Evolutionary conservation across 805 yeast genomes (phyloP).

Genomic region (Candida dajiaensis): DNA sequence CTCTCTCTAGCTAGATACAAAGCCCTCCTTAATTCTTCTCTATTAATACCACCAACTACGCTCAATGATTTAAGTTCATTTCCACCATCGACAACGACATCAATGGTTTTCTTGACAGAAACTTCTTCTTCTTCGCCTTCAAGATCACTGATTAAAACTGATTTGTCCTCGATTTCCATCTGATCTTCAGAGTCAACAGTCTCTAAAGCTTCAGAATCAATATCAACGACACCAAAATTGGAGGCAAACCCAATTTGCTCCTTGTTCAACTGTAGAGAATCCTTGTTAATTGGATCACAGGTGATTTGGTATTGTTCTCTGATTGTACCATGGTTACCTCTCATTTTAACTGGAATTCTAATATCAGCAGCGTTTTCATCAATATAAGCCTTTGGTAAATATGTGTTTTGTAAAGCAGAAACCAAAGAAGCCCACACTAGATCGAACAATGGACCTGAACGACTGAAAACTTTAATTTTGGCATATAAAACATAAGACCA

Average conservation of each 20-base stretch:
- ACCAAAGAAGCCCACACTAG: conserved; percentile 64
- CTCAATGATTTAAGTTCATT: conserved; percentile 37
- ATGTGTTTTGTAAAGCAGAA: conserved; percentile 51
- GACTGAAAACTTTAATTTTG: conserved; percentile 67
- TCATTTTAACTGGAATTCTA: conserved; percentile 45
- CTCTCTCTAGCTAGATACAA: conserved; percentile 43
- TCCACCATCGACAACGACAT: conserved; percentile 32
- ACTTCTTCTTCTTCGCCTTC: conserved; percentile 84
- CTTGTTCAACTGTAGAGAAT: conserved; percentile 34
- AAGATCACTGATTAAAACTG: conserved; percentile 59
- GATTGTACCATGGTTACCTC: conserved; percentile 42
- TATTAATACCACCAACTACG: conserved; percentile 43
- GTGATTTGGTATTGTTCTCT: conserved; percentile 46
- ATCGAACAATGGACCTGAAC: conserved; percentile 80
- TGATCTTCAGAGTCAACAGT: conserved; percentile 26
- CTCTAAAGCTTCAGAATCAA: conserved; percentile 31
- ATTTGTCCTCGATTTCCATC: conserved; percentile 26
- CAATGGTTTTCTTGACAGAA: conserved; percentile 47
- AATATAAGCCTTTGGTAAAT: conserved; percentile 62
- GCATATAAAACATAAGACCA: conserved; percentile 64
- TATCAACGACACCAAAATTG: conserved; percentile 54
- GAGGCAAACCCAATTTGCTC: conserved; percentile 36
- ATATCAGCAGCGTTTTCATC: conserved; percentile 56
- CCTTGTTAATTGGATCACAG: conserved; percentile 43
- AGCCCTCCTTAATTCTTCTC: conserved; percentile 41